Base-by-base conservation (phyloP, 805 yeast genomes). In the Candida sanyiensis region DNA sequence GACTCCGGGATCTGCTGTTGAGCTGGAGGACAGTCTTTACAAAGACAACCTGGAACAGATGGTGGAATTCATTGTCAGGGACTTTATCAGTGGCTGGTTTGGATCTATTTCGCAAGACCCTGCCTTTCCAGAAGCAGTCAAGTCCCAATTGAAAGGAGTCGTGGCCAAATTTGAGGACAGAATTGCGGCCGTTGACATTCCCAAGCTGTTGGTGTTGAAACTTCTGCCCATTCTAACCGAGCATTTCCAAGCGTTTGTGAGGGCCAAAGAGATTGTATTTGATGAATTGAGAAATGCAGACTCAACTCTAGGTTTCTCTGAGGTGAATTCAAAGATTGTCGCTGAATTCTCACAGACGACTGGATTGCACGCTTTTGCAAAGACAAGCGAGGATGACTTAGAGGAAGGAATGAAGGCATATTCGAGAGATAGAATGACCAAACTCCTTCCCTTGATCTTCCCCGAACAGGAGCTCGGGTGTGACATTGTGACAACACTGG, bases 141-240 rank as follows among this genome's bases (percentile, higher is more conserved):
- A 60, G 27, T 23, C 44, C 1, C 72, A 75, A 38, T 50, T 81
- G 16, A 61, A 69, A 7, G 35, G 45, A 3, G 70, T 72, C 0
- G 52, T 77, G 2, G 48, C 45, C 7, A 59, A 59, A 15, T 37
- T 87, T 7, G 68, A 69, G 19, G 42, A 46, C 4, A 58, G 81
- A 22, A 41, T 80, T 1, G 51, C 44, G 0, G 49, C 53, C 0
- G 41, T 77, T 1, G 86, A 85, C 50, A 59, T 73, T 16, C 67
- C 87, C 1, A 69, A 69, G 29, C 52, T 86, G 22, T 43, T 83
- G 3, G 78, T 85, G 1, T 61, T 75, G 22, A 69, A 69, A 32
- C 25, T 84, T 0, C 39, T 84, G 6, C 96, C 96, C 0, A 49
- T 80, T 1, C 6, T 86, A 2, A 79, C 84, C 1, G 72, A 69